Base-by-base conservation (phyloP, 163 green algal species). In the Chloromonas sp. region DNA sequence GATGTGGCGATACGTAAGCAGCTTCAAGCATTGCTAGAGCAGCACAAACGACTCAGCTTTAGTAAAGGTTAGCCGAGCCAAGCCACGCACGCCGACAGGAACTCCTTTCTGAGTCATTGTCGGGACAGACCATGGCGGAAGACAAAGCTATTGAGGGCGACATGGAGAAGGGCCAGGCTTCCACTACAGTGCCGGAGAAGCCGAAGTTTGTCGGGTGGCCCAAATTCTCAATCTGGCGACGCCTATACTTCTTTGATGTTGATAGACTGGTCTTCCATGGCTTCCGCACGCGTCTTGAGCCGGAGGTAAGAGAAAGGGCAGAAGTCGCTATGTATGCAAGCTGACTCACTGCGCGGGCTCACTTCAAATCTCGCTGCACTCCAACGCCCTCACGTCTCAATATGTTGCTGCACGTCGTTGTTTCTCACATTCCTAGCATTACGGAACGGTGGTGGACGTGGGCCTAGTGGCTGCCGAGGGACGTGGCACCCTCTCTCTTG, bases 281-380 rank as follows among this genome's bases (percentile, higher is more conserved):
- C 70, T 91, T 86, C 60, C 66, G 81, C 0, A 87, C 79, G 3
- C 83, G 85, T 0, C 83, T 91, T 14, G 87, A 91, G 76, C 81
- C 83, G 2, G 81, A 87, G 81, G 81, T 84, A 36, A 58, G 79
- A 36, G 11, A 61, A 62, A 2, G 79, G 2, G 59, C 60, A 11
- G 1, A 61, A 5, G 5, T 60, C 61, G n/a, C 77, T 61, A 61
- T 1, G 57, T 14, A 57, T 1, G 5, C 60, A 15, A 14, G 15
- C 15, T 11, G 74, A 15, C 74, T 5, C 2, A 2, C 14, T 15
- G 58, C 14, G 74, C 11, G 8, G 11, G 11, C 14, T 80, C 11
- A 80, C 8, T 13, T 80, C 11, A 80, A 80, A 15, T 80, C 8
- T 5, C 74, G 8, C 66, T 11, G 66, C 66, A n/a, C 8, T 11